Evolutionary conservation across 805 yeast genomes (phyloP).

Genomic region (Maudiozyma pseudohumilis): DNA sequence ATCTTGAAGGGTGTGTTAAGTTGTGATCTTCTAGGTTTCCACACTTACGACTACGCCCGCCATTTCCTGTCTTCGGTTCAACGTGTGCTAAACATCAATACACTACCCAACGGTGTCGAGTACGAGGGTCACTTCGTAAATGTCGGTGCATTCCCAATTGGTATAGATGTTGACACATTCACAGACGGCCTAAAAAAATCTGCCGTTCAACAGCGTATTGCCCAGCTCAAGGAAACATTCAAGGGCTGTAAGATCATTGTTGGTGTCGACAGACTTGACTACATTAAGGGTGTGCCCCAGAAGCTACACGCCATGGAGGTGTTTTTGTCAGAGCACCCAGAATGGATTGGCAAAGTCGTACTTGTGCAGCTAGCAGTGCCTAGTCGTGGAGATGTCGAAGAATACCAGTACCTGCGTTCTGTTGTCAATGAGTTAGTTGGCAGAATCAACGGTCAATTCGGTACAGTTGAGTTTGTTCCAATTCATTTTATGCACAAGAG

Average conservation of each 20-base stretch:
- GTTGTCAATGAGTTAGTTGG: slow-evolving; percentile 95
- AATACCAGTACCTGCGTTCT: slow-evolving; percentile 85
- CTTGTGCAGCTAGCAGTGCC: slow-evolving; percentile 97
- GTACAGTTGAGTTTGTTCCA: slow-evolving; percentile 95
- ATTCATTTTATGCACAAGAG: slow-evolving; percentile 94
- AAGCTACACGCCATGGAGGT: slow-evolving; percentile 94
- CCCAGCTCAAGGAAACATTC: slow-evolving; percentile 54
- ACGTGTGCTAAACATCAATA: slow-evolving; percentile 68
- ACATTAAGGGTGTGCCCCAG: slow-evolving; percentile 97
- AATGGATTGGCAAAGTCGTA: slow-evolving; percentile 96
- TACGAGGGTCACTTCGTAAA: slow-evolving; percentile 65
- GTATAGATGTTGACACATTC: slow-evolving; percentile 91
- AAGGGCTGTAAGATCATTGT: slow-evolving; percentile 76
- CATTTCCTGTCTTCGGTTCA: slow-evolving; percentile 88
- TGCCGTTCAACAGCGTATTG: slow-evolving; percentile 55
- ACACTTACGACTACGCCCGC: slow-evolving; percentile 96
- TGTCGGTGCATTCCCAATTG: slow-evolving; percentile 98
- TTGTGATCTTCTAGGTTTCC: slow-evolving; percentile 94
- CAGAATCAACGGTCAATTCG: slow-evolving; percentile 89
- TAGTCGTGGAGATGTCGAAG: slow-evolving; percentile 95
- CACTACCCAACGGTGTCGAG: slow-evolving; percentile 85
- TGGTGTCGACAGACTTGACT: slow-evolving; percentile 94
- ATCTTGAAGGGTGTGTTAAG: slow-evolving; percentile 84
- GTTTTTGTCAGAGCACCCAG: slow-evolving; percentile 85
- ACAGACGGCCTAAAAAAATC: slow-evolving; percentile 61